phyloP scores from a whole-genome alignment of 345 rosid species.

The Anacardium occidentale region DNA sequence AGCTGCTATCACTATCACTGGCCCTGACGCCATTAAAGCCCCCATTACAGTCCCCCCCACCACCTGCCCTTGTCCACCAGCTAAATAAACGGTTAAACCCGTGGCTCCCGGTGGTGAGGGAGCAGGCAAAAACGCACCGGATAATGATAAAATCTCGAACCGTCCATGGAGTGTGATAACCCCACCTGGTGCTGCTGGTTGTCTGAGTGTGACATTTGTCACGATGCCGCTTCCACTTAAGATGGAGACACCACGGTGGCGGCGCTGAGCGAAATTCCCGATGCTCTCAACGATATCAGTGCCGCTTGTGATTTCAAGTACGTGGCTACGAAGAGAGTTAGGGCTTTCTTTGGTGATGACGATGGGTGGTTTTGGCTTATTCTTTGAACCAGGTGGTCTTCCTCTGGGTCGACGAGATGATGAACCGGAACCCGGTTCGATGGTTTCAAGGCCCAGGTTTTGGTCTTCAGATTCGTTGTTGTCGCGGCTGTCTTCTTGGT shows the following conservation, averaged over 20 bases:
- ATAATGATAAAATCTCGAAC: conserved; percentile 82
- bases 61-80: conserved; percentile 89
- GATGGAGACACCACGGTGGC: conserved; percentile 75
- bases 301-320: conserved; percentile 76
- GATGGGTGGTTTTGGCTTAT: conserved; percentile 70
- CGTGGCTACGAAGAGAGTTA: conserved; percentile 79
- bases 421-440: conserved; percentile 50
- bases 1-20: conserved; percentile 82
- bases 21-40: conserved; percentile 70
- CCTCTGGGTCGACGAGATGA: conserved; percentile 77
- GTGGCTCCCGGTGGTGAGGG: conserved; percentile 80
- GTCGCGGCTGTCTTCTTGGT: conserved; percentile 47
- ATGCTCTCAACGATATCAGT: conserved; percentile 69
- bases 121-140: conserved; percentile 70
- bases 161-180: conserved; percentile 70
- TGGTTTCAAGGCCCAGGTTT: conserved; percentile 25
- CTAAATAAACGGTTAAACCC: conserved; percentile 67
- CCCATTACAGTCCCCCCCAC: conserved; percentile 81
- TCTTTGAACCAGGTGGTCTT: conserved; percentile 84
- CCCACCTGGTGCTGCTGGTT: conserved; percentile 71
- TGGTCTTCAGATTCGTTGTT: conserved; percentile 30
- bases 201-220: conserved; percentile 70
- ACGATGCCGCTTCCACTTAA: conserved; percentile 82
- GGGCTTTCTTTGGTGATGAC: conserved; percentile 86
- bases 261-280: conserved; percentile 57